Evolutionary conservation across 768 basidiomycete species (phyloP), one percentile per base, ranked within the genome.

Genomic region (Panaeolus cyanescens): DNA sequence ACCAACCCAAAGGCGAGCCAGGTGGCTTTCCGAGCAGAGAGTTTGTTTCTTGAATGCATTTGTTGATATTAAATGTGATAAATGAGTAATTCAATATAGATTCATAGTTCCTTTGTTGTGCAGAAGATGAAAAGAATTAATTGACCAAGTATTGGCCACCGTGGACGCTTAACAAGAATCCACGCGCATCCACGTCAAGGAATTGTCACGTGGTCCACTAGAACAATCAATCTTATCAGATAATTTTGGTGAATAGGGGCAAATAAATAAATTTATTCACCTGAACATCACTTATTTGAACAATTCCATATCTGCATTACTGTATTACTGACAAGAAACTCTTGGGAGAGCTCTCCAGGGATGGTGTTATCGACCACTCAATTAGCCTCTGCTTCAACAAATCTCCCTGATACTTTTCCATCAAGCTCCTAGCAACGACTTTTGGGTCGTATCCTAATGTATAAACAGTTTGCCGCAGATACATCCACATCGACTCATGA

Each of bases 401-500:
- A 50, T 50, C 45, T 28, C 45, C 45, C 5, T 13, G 25, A 28
- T 28, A 50, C n/a, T 50, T 50, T 28, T 15, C 45, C 45, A 25
- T 22, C 13, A 50, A 28, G 6, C 15, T 28, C 25, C 13, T 8
- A 4, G 45, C 45, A 50, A 50, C 45, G 3, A 13, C 12, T 12
- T 28, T 15, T 15, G 45, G 12, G 30, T 50, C 45, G n/a, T 28
- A n/a, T 4, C 3, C 25, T 28, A 15, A 50, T 15, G 45, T 50
- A 28, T 22, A 45, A 15, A 74, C 59, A 3, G 67, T 42, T 22
- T 68, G 66, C 19, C 85, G 80, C 45, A 86, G 62, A 72, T 87
- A 89, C 63, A 86, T 73, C 88, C 89, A 90, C 17, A 90, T 76
- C 0, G 89, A 72, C 67, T 90, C 87, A 61, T 88, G 84, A 25